Base-by-base conservation (phyloP, 1,284 basidiomycete species). In the Lignosus rhinocerotis region DNA sequence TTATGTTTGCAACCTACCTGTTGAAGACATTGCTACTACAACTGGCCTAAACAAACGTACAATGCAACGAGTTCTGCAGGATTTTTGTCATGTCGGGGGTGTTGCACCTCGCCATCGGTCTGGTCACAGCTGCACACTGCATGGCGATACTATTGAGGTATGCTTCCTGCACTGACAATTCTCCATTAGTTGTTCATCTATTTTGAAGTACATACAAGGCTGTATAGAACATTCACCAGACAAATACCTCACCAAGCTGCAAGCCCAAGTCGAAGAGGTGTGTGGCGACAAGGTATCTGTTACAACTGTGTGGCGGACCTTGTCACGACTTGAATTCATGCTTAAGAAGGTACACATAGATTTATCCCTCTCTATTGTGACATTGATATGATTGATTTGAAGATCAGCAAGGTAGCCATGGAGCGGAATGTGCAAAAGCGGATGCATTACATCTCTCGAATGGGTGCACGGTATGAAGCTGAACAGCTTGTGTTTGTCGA, bases 401-500 rank as follows among this genome's bases (percentile, higher is more conserved):
- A 46, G 44, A 46, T 46, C 25, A 16, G 12, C 12, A 46, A 46
- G 25, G 25, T 30, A 4, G 52, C 52, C 2, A 12, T 60, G 9
- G 71, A 75, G 44, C 31, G 63, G 0, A 68, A 66, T 16, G 69
- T 66, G 16, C 12, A 60, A 14, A 63, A 67, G 16, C 45, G 59
- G 0, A 46, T 68, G 1, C 44, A 64, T 0, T 76, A 65, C 32
- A 41, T 59, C 6, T 19, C 54, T 17, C 10, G 55, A 3, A 71
- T 74, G 10, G 62, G 67, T 0, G 38, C 50, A 0, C 25, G 58
- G 16, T 74, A 74, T 57, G 2, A 32, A 0, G 50, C 69, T 1
- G 49, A 69, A 0, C 73, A 76, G 38, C 63, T 73, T 3, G 69
- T 75, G 9, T 75, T 75, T 60, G 69, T 73, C 8, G 72, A 75